A percentile compares a stretch with the other conserved stretches of the same genome.
These are phyloP conservation scores for Phylloporus sp. DNA, from an alignment of 768 basidiomycete species.

Conservation along the genomic window DNA sequence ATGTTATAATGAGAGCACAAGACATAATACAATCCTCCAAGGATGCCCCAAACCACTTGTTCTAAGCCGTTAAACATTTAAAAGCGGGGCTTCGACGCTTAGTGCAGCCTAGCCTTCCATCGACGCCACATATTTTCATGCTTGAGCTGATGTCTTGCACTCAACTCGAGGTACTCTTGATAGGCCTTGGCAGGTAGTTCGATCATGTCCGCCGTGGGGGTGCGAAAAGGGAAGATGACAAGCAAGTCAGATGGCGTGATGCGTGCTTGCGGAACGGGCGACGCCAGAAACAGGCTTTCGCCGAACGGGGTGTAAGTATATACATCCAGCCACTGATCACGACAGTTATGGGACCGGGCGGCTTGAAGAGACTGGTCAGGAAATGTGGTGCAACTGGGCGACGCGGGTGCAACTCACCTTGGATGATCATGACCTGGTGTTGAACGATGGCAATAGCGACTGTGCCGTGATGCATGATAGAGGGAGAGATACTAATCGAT, in stretches of 20 bases:
- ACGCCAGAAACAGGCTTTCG: slow-evolving; percentile 61
- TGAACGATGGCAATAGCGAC: slow-evolving; percentile 68
- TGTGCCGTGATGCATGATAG: slow-evolving; percentile 50
- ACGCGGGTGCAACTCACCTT: slow-evolving; percentile 40
- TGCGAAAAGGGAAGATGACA: slow-evolving; percentile 42
- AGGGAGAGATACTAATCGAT: slow-evolving; percentile 14
- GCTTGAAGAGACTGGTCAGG: slow-evolving; percentile 36
- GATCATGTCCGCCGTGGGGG: slow-evolving; percentile 49
- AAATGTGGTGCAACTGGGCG: neutral
- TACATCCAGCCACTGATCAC: slow-evolving; percentile 63
- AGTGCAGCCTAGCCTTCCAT: slow-evolving; percentile 35
- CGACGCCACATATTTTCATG: slow-evolving; percentile 59
- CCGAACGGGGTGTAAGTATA: slow-evolving; percentile 62
- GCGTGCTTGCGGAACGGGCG: slow-evolving; percentile 57
- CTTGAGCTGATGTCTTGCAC: slow-evolving; percentile 47
- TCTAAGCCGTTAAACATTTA: neutral
- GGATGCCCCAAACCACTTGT: neutral
- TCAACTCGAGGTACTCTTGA: slow-evolving; percentile 53
- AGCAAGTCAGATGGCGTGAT: slow-evolving; percentile 59
- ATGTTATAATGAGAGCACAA: neutral
- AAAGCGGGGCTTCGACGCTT: neutral
- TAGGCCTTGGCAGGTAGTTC: slow-evolving; percentile 61
- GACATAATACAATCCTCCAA: neutral
- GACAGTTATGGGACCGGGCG: slow-evolving; percentile 48
- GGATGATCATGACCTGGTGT: slow-evolving; percentile 63